A percentile compares a stretch with the other conserved stretches of the same genome.
Conservation (phyloP, 1,284 basidiomycete genomes). For the Moesziomyces antarcticus region DNA sequence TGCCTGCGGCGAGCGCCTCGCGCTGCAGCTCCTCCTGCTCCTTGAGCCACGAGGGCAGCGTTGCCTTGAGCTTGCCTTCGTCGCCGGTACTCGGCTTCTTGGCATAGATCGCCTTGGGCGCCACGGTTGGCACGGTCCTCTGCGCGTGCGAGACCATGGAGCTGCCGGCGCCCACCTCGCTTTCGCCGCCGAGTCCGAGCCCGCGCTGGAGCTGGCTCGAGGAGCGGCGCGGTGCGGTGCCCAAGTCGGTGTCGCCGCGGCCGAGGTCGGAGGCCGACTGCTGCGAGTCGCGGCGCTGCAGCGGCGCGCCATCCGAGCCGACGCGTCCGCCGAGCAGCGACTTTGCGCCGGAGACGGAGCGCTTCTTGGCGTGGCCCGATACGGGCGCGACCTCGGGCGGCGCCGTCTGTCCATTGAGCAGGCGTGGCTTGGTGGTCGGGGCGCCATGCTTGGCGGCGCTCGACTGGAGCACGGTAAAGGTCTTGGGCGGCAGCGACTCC, state of each 20-base stretch:
- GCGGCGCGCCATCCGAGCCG: constrained; percentile 17
- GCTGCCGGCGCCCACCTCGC: constrained; percentile 30
- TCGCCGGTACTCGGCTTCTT: constrained; percentile 25
- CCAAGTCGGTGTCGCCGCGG: constrained; percentile 29
- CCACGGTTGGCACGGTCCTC: constrained; percentile 45
- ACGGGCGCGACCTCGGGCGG: constrained; percentile 45
- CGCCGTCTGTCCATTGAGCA: constrained; percentile 57
- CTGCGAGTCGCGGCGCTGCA: constrained; percentile 43
- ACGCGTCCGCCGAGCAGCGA: constrained; percentile 21
- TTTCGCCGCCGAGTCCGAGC: constrained; percentile 17
- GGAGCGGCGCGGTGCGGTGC: constrained; percentile 18
- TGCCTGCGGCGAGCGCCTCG: constrained; percentile 52
- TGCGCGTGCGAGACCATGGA: constrained; percentile 29
- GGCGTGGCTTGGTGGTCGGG: constrained; percentile 41
- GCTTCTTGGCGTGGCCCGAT: constrained; percentile 47
- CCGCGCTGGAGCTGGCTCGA: constrained; percentile 38
- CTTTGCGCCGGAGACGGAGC: constrained; percentile 50
- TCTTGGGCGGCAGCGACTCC: constrained; percentile 65
- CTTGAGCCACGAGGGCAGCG: constrained; percentile 62
- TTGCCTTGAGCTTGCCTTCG: constrained; percentile 44
- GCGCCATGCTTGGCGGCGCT: constrained; percentile 43
- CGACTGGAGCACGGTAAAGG: constrained; percentile 64
- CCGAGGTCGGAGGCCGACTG: constrained; percentile 35
- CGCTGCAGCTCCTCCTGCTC: constrained; percentile 65
- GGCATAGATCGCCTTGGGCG: constrained; percentile 59